phyloP scores from a whole-genome alignment of 2,329 filamentous ascomycete species.

The Xylaria hypoxylon region DNA sequence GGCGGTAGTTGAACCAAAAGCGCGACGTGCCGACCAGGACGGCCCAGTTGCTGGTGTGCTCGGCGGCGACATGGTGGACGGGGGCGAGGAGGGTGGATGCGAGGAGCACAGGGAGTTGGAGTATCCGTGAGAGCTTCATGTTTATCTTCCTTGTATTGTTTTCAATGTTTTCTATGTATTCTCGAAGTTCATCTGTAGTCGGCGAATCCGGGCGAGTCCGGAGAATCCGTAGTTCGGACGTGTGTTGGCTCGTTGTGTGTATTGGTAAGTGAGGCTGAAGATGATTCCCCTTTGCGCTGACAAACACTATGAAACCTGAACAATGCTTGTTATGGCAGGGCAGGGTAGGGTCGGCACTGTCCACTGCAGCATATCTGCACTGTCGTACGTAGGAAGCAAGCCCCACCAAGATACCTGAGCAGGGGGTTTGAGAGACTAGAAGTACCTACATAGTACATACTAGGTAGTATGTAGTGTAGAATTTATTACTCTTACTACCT shows the following conservation, averaged over 20 bases:
- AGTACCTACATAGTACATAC: too few relatives aligned
- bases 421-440: too few relatives aligned
- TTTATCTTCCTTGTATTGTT: not conserved
- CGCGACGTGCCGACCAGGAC: constrained; percentile 98
- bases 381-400: too few relatives aligned
- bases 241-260: not conserved
- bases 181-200: not conserved
- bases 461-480: too few relatives aligned
- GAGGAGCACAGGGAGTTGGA: constrained; percentile 61
- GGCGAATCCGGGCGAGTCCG: not conserved
- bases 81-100: constrained; percentile 61
- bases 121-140: constrained; percentile 64
- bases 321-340: too few relatives aligned
- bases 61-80: constrained; percentile 62
- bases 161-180: not conserved
- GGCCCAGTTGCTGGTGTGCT: constrained; percentile 99
- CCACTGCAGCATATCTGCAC: too few relatives aligned
- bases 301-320: not conserved
- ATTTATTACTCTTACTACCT: too few relatives aligned
- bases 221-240: not conserved
- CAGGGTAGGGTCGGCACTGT: too few relatives aligned
- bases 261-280: not conserved
- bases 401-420: too few relatives aligned
- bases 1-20: constrained; percentile 99
- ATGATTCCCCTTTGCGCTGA: not conserved